Conservation (phyloP, 805 yeast species). For the Danielia reshetovae region DNA sequence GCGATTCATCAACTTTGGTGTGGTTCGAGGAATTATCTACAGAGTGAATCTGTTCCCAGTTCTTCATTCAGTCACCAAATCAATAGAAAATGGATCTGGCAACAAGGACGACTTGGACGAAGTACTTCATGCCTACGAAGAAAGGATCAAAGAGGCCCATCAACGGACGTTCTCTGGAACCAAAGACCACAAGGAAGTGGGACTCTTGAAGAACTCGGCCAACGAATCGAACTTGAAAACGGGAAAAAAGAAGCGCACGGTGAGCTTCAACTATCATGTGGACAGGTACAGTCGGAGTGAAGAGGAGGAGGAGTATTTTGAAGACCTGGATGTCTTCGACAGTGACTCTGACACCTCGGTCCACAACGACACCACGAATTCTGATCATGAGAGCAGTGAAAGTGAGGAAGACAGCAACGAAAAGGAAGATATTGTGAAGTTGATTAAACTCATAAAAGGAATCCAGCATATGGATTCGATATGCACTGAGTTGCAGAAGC, state of each 20-base stretch:
- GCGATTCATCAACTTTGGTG: conserved; percentile 82
- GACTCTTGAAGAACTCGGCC: conserved; percentile 11
- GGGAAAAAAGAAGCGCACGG: conserved; percentile 24
- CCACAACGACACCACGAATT: not conserved
- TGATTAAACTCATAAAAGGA: conserved; percentile 46
- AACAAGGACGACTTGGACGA: conserved; percentile 8
- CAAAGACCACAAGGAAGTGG: conserved; percentile 3
- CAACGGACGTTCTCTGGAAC: not conserved
- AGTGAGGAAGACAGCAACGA: conserved; percentile 12
- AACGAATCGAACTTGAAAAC: conserved; percentile 17
- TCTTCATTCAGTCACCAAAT: conserved; percentile 35
- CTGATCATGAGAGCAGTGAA: conserved; percentile 8
- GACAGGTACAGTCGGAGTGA: conserved; percentile 3
- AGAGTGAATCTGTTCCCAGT: conserved; percentile 77
- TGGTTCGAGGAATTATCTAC: conserved; percentile 75
- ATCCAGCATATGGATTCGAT: conserved; percentile 60
- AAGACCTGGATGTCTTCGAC: conserved; percentile 14
- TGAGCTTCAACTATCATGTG: conserved; percentile 31
- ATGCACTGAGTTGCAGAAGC: conserved; percentile 62
- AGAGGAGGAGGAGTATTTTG: not conserved
- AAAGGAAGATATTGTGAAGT: conserved; percentile 27
- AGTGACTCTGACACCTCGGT: conserved; percentile 13
- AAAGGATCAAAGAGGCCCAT: conserved; percentile 2
- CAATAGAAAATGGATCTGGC: conserved; percentile 25
- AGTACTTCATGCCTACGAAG: conserved; percentile 9